Evolutionary conservation across 2,329 filamentous ascomycete species (phyloP).

Genomic region (Simplicillium sp.): DNA sequence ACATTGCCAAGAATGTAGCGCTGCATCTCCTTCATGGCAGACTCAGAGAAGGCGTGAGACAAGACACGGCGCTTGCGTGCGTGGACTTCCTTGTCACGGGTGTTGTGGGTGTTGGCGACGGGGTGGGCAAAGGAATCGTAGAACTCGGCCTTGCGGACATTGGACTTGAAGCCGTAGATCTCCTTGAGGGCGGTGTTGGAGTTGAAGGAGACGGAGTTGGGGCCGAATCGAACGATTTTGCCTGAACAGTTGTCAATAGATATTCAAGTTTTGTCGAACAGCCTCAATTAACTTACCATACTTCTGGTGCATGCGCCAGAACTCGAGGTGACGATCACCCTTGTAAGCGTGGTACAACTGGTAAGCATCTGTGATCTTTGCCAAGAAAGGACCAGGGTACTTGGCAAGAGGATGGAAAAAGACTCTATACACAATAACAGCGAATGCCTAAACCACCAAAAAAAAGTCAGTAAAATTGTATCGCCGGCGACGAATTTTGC

Average conservation of each 20-base stretch:
- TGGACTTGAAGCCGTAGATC: constrained; percentile 55
- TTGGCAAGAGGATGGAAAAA: constrained; percentile 56
- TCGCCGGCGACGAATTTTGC: background rate
- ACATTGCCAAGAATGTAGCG: constrained; percentile 57
- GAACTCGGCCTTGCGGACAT: constrained; percentile 60
- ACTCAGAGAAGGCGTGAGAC: constrained; percentile 61
- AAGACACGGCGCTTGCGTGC: constrained; percentile 63
- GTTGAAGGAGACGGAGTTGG: constrained; percentile 72
- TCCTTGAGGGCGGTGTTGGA: constrained; percentile 56
- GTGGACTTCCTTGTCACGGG: constrained; percentile 58
- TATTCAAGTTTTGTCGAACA: no score
- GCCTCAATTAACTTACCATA: constrained; percentile 44
- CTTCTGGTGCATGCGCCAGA: constrained; percentile 59
- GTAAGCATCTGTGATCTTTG: constrained; percentile 54
- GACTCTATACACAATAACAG: constrained; percentile 43
- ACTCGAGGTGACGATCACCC: constrained; percentile 65
- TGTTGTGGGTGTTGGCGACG: constrained; percentile 63
- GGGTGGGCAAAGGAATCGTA: constrained; percentile 66
- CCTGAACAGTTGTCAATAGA: constrained; percentile 29
- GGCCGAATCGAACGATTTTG: constrained; percentile 65
- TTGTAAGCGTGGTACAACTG: constrained; percentile 67
- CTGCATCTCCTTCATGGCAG: constrained; percentile 59
- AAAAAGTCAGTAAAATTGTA: background rate
- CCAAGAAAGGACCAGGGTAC: constrained; percentile 55
- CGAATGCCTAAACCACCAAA: constrained; percentile 19